phyloP scores from a whole-genome alignment of 495 filamentous ascomycete genomes.

The Penicillium soppii region DNA sequence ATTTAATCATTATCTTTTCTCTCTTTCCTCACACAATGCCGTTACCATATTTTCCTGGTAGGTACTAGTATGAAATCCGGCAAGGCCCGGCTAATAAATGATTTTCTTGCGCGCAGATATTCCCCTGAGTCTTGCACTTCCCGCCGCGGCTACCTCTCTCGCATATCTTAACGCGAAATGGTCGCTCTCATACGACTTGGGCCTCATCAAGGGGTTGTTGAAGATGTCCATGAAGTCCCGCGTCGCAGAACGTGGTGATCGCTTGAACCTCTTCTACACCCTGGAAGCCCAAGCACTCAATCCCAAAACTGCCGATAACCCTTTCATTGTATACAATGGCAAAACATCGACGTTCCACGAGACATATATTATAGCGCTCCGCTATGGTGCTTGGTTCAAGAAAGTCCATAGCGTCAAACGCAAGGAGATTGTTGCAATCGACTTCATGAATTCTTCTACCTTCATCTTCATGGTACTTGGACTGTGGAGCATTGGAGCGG shows the following conservation, averaged over 20 bases:
- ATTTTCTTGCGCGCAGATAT: constrained; percentile 24
- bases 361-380: constrained; percentile 69
- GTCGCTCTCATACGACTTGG: constrained; percentile 64
- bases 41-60: constrained; percentile 14
- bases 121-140: constrained; percentile 53
- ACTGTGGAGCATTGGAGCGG: constrained; percentile 84
- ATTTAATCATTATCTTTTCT: not conserved
- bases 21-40: not conserved
- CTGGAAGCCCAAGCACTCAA: constrained; percentile 69
- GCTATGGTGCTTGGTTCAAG: constrained; percentile 82
- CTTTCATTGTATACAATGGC: constrained; percentile 75
- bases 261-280: constrained; percentile 74
- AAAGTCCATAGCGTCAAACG: constrained; percentile 64
- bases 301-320: constrained; percentile 51
- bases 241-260: constrained; percentile 53
- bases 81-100: not conserved
- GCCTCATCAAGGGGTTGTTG: constrained; percentile 50
- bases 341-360: constrained; percentile 78
- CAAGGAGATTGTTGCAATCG: constrained; percentile 81
- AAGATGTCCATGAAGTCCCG: constrained; percentile 39
- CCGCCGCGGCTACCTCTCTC: constrained; percentile 64
- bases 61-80: not conserved
- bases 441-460: constrained; percentile 81
- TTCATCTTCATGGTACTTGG: constrained; percentile 85
- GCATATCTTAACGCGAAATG: constrained; percentile 82